Evolutionary conservation across 176 grass and related monocot genomes (phyloP).

Genomic region (Poa annua): DNA sequence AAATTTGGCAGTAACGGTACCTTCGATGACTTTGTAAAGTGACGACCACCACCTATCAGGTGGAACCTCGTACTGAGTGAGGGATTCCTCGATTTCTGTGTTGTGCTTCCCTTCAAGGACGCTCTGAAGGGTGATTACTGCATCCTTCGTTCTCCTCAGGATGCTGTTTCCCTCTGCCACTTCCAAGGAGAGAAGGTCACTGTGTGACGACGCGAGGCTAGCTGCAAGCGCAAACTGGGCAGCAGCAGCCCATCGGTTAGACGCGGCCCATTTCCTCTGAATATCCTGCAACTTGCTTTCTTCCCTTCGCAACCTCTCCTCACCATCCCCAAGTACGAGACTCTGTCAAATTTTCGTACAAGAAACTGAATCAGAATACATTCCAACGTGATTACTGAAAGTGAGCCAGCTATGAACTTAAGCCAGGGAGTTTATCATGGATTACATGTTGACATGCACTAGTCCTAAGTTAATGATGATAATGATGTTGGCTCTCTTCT

Average conservation of each 20-base stretch:
- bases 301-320: constrained; percentile 65
- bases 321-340: constrained; percentile 72
- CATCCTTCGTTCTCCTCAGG: constrained; percentile 87
- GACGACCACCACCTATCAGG: constrained; percentile 95
- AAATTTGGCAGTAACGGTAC: constrained; percentile 41
- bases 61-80: constrained; percentile 67
- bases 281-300: constrained; percentile 74
- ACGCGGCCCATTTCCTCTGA: constrained; percentile 80
- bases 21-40: constrained; percentile 95
- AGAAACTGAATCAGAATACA: constrained; percentile 41
- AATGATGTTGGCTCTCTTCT: neutral
- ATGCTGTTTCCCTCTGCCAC: constrained; percentile 71
- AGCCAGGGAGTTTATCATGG: neutral
- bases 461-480: neutral
- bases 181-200: constrained; percentile 77
- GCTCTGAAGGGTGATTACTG: constrained; percentile 88
- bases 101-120: constrained; percentile 89
- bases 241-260: constrained; percentile 89
- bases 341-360: constrained; percentile 55
- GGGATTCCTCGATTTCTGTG: constrained; percentile 77
- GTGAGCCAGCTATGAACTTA: neutral
- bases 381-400: neutral
- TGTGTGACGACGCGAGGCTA: constrained; percentile 81
- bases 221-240: constrained; percentile 78
- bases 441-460: constrained; percentile 6